Evolutionary conservation across 202 grass and related monocot species (phyloP), one percentile per base, ranked within the genome.

Genomic region (Zizania palustris): DNA sequence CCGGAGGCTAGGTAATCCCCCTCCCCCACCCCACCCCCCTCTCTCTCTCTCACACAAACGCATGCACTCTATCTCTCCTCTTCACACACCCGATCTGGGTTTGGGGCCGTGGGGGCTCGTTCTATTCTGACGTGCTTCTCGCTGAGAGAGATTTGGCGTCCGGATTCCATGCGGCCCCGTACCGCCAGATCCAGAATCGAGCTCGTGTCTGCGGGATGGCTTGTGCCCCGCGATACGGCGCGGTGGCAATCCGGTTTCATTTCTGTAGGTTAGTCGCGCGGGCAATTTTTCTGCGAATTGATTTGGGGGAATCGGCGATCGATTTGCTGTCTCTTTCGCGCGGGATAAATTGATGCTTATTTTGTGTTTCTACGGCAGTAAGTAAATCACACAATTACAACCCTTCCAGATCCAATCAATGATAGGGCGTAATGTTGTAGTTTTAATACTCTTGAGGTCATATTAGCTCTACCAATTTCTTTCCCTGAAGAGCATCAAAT

Each of bases 131-230:
- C 40, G 37, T 8, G 11, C 18, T 20, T 19, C 44, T 74, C 46
- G 16, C 36, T 6, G 53, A 18, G 10, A 5, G 6, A 28, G 37
- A 4, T 6, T 55, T 11, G 5, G 3, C 34, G 21, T 28, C 9
- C 13, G 4, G 45, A 11, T 54, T 59, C 28, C 55, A 3, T 18
- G 60, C 43, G 13, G 51, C 20, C 38, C 8, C 28, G 41, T 51
- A 6, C 53, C 37, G 43, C 55, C 70, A 75, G 80, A 88, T 88
- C 86, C 65, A 36, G 64, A 51, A 39, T 35, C 58, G 60, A 39
- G 20, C 49, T 42, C 71, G 48, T 41, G 40, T 14, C 53, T 12
- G 34, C 45, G 62, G 3, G 41, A 21, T 62, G 16, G 39, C 57
- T 28, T 35, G 58, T 34, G 55, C 11, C n/a, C 46, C 10, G 65